Base-by-base conservation (phyloP, 2,329 filamentous ascomycete species). In the Fusarium sp. region DNA sequence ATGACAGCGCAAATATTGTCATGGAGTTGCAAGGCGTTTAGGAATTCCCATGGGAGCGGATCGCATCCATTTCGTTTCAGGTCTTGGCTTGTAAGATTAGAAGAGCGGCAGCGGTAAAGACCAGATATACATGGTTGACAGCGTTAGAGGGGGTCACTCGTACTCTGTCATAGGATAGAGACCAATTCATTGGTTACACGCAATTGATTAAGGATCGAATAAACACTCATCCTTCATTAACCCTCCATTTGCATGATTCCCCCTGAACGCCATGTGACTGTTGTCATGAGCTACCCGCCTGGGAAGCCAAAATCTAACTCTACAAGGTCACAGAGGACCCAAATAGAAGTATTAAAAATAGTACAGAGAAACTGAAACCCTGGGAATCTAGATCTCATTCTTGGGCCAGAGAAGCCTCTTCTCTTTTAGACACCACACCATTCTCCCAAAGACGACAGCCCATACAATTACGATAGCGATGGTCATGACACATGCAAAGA, bases 321-420 rank as follows among this genome's bases (percentile, higher is more conserved):
- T 31, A 31, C 46, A 31, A 31, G 27, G 46, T 5, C 46, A 6
- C 16, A 8, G 17, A 53, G 6, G 27, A 31, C 31, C 46, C 27
- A n/a, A 53, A 20, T 20, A 53, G 46, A 53, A 53, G 27, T 7
- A 31, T 31, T 53, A 53, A 31, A 29, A 53, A 20, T 31, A 31
- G 46, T 31, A 53, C 17, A 31, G 46, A 31, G 27, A 53, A 49
- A 20, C 17, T 51, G 11, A 53, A 20, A 20, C 17, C 24, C 33
- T 36, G 12, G 29, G 17, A 12, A 17, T 36, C 51, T 66, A 77
- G 5, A 24, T 66, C 35, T 67, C 64, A 38, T 92, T 91, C 79
- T 92, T 93, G 6, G 93, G 93, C 93, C 92, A 95, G 2, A 96
- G 81, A n/a, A 96, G 87, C 78, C 94, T 88, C 72, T 86, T 90